A percentile compares a stretch with the other conserved stretches of the same genome.
phyloP scores from a whole-genome alignment of 306 rosid genomes.

The Prunus persica region Prunus_persica_NCBIv2 NC_034011.1:5100001-5100500 shows the following conservation, averaged over 20 bases:
- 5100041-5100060: conserved; percentile 93
- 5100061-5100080: conserved; percentile 93
- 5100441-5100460: neutral
- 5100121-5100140: conserved; percentile 44
- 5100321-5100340: neutral
- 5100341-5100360: neutral
- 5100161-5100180: neutral
- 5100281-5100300: neutral
- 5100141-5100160: conserved; percentile 7
- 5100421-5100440: neutral
- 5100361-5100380: neutral
- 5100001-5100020: conserved; percentile 33
- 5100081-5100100: conserved; percentile 97
- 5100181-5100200: neutral
- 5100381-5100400: neutral
- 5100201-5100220: neutral
- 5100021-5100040: conserved; percentile 73
- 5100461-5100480: neutral
- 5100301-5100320: neutral
- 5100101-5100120: conserved; percentile 91
- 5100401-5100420: neutral
- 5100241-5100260: neutral
- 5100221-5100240: neutral
- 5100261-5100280: neutral
- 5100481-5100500: neutral